Evolutionary conservation across 139 green algal genomes (phyloP), one percentile per base, ranked within the genome.

Genomic region (Ettlia oleoabundans): DNA sequence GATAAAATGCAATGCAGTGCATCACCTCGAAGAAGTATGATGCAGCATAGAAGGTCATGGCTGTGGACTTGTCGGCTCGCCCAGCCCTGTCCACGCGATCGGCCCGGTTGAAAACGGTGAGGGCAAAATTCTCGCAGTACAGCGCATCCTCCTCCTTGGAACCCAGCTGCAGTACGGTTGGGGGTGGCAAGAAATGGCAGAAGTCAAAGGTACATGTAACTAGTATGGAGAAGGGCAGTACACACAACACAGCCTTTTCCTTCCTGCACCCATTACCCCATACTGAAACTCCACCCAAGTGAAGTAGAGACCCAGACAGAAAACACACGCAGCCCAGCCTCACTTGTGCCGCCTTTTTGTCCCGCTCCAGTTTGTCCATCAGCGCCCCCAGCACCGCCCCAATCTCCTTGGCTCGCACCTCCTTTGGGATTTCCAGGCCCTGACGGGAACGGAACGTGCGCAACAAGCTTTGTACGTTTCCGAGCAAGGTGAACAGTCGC

Each of bases 1-100:
- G n/a, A n/a, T n/a, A n/a, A n/a, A n/a, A n/a, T n/a, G n/a, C n/a
- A n/a, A n/a, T n/a, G n/a, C n/a, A n/a, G n/a, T n/a, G n/a, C n/a
- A 64, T 3, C 62, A 96, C 93, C 75, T 98, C 93, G 21, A 98
- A 82, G 88, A 98, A 98, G 42, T 93, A 89, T 51, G 86, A 90
- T 4, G 95, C 93, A 0, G 95, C 95, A 35, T 96, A 97, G 65
- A 93, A 98, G 9, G 93, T 92, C 58, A 93, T 93, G 37, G 89
- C 90, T 0, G 95, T 98, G 71, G 83, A 88, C 62, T 91, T 87
- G 68, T 94, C 86, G 1, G 90, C 89, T 6, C 75, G 71, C 0
- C 92, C 92, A 3, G 91, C 91, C 0, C 93, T 76, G 75, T 98
- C 94, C 6, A 86, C 78, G 10, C 85, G 88, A 78, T 96, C 89